Conservation (phyloP, 306 rosid species). For the Ammopiptanthus mongolicus region DNA sequence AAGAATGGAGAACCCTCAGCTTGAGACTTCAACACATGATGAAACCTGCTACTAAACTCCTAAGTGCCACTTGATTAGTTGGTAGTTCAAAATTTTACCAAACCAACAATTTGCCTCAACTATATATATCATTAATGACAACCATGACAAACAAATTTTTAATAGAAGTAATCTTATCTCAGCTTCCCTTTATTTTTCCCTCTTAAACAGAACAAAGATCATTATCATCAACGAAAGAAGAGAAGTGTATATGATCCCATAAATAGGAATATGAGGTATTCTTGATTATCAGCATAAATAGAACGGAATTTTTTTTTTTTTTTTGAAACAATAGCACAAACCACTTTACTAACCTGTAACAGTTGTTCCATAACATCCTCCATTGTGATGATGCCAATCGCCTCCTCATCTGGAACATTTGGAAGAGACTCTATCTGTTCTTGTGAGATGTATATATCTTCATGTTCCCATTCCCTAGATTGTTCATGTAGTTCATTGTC, state of each 20-base stretch:
- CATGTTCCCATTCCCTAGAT: constrained; percentile 13
- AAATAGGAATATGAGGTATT: neutral
- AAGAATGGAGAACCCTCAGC: neutral
- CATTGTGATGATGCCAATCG: constrained; percentile 71
- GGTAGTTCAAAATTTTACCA: neutral
- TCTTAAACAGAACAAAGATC: neutral
- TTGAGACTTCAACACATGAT: neutral
- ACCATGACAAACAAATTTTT: neutral
- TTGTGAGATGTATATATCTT: constrained; percentile 14
- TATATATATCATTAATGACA: neutral
- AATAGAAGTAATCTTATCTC: neutral
- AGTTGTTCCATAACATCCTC: constrained; percentile 89
- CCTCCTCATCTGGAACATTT: constrained; percentile 44
- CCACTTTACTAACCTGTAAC: constrained; percentile 51
- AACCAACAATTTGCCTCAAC: neutral
- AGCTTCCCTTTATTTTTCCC: neutral
- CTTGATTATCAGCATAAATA: too few relatives aligned
- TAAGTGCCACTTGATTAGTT: neutral
- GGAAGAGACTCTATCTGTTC: constrained; percentile 35
- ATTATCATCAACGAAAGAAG: neutral
- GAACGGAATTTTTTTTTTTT: too few relatives aligned
- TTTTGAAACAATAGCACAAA: neutral
- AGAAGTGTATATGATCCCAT: neutral
- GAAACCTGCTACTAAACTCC: neutral
- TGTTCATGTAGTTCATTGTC: constrained; percentile 14